Conservation (phyloP, 306 rosid genomes). For the Pueraria montana region DNA sequence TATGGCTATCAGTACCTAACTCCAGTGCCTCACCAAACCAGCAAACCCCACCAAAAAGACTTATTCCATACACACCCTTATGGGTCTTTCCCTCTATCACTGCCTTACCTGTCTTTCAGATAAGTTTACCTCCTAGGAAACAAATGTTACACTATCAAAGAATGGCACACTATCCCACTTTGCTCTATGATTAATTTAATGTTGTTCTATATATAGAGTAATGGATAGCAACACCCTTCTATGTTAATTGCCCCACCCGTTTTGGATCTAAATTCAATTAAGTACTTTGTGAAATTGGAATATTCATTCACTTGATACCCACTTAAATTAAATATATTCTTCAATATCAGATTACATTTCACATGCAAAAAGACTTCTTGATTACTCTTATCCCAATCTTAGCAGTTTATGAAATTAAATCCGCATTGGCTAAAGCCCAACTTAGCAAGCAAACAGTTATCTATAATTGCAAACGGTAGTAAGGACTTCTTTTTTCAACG, state of each 20-base stretch:
- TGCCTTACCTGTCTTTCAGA: conserved; percentile 65
- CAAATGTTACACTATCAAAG: conserved; percentile 52
- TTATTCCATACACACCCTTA: conserved; percentile 59
- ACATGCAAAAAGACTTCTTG: not conserved
- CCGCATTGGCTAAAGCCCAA: not conserved
- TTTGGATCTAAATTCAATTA: conserved; percentile 42
- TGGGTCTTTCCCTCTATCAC: conserved; percentile 62
- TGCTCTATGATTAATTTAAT: conserved; percentile 33
- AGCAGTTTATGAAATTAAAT: not conserved
- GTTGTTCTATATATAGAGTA: conserved; percentile 32
- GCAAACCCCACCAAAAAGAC: conserved; percentile 52
- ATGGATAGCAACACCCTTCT: conserved; percentile 19
- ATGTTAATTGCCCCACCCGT: not conserved
- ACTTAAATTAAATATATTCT: not conserved
- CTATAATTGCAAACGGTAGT: not conserved
- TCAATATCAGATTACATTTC: not conserved
- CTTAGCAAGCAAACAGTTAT: not conserved
- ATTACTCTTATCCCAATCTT: not conserved
- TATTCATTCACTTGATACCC: not conserved
- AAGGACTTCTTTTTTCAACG: not conserved
- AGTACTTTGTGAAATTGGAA: conserved; percentile 12
- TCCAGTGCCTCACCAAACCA: conserved; percentile 55
- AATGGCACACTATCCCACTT: conserved; percentile 42
- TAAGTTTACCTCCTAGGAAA: conserved; percentile 79
- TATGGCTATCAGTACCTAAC: conserved; percentile 58